A percentile compares a stretch with the other conserved stretches of the same genome.
phyloP scores from a whole-genome alignment of 495 filamentous ascomycete species.

The Penicillium egyptiacum region DNA sequence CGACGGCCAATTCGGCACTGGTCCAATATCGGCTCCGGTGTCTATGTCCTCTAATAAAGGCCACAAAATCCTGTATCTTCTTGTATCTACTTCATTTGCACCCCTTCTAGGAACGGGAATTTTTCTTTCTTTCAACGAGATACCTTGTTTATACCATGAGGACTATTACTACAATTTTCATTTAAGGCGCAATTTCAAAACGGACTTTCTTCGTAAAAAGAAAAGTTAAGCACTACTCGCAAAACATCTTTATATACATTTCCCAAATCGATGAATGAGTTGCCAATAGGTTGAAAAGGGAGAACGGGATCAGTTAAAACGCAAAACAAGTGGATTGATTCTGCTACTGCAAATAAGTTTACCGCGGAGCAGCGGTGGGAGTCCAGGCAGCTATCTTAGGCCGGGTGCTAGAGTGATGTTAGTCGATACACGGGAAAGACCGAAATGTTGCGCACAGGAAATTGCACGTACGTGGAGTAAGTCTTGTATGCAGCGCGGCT shows the following conservation, averaged over 20 bases:
- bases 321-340: constrained; percentile 24
- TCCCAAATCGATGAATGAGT: constrained; percentile 15
- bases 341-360: constrained; percentile 27
- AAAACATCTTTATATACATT: constrained; percentile 49
- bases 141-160: constrained; percentile 33
- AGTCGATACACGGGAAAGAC: not conserved
- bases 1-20: constrained; percentile 49
- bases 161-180: constrained; percentile 18
- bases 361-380: constrained; percentile 48
- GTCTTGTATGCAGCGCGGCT: constrained; percentile 81
- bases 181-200: constrained; percentile 19
- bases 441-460: not conserved
- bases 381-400: constrained; percentile 49
- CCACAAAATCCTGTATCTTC: constrained; percentile 19
- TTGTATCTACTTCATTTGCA: constrained; percentile 32
- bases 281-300: constrained; percentile 17
- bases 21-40: constrained; percentile 49
- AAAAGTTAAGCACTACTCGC: constrained; percentile 27
- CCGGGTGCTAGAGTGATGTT: constrained; percentile 29
- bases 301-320: constrained; percentile 15
- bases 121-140: constrained; percentile 27
- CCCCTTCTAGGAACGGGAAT: constrained; percentile 10
- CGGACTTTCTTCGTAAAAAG: constrained; percentile 20
- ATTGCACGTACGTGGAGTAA: constrained; percentile 82
- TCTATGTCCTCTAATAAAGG: constrained; percentile 43